Base-by-base conservation (phyloP, 179 eudicot species). In the Beta macrorhiza region DNA sequence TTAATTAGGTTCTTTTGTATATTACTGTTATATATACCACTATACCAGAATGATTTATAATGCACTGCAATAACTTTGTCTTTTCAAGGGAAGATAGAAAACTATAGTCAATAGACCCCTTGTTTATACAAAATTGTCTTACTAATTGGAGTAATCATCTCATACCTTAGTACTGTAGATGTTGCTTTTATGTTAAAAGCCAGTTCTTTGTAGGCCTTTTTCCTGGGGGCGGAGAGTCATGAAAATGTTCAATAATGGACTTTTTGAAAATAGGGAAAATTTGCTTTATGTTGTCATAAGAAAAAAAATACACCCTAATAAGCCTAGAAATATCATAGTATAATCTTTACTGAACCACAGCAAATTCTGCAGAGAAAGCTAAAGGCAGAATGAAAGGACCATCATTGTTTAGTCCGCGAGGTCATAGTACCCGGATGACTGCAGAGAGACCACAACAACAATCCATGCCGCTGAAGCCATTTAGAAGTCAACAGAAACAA, bases 281-380 rank as follows among this genome's bases (percentile, higher is more conserved):
- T 32, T 32, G 37, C 37, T 32, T 32, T 32, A 1, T 32, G 37
- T 32, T 32, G 37, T 32, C 37, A 32, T 32, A 32, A 32, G 37
- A 25, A 22, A 7, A n/a, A n/a, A 20, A 5, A 20, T 7, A 2
- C 13, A 22, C 15, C 11, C 10, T 37, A 3, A 67, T 62, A 67
- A 67, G 20, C 37, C 71, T 67, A 32, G 55, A 70, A 70, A 16
- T n/a, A 7, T 45, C 42, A 37, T 37, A 37, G 42, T 2, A 37
- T 42, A 11, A 47, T 64, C 4, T 17, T 37, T 19, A 74, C 42
- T 83, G 63, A 79, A 61, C n/a, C 14, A 69, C 25, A 56, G 45
- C 37, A 47, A 9, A 19, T 76, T 16, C 0, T 80, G 80, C 87
- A 88, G 88, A 87, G 51, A 88, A 82, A 65, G 76, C 75, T 7